Evolutionary conservation across 805 yeast genomes (phyloP), one percentile per base, ranked within the genome.

Genomic region (Candida loeiensis): DNA sequence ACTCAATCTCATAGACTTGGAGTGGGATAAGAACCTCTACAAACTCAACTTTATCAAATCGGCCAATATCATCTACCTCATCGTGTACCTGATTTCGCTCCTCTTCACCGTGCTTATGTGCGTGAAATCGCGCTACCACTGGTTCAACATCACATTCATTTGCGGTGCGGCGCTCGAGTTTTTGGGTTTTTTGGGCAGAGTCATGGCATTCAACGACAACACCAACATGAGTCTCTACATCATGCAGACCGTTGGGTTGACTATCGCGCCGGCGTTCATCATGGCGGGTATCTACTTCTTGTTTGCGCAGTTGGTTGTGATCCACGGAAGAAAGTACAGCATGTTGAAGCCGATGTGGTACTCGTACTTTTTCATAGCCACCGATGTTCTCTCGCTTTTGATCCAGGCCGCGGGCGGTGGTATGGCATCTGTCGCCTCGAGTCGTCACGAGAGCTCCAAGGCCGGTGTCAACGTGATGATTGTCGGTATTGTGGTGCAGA

Each of bases 1-100:
- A 4, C 49, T 63, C 33, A 63, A 64, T 41, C 56, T 66, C 41
- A 41, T 56, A 28, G 54, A 40, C n/a, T 52, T 66, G 40, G 59
- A 53, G 3, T 34, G 45, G 40, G 66, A 62, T 8, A 46, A 56
- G 36, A 64, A 58, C 43, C 39, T 55, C 17, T 38, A 38, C 17
- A 25, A 29, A 14, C 15, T 31, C n/a, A 12, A 32, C 5, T 27
- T 41, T 34, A 46, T 42, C 32, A 30, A 39, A 8, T 47, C 45
- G 7, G 48, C 46, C 12, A 54, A 54, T 35, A 17, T 40, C 34
- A 32, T 53, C 15, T 54, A 37, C 36, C 37, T 48, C 17, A 44
- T 45, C 4, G 20, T 48, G 6, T 53, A 46, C 31, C 34, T 30
- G 3, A 4, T 40, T 4, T 16, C 48, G n/a, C 34, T 36, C 22